Conservation (phyloP, 371 early-diverging fungal genomes). For the Circinella umbellata region DNA sequence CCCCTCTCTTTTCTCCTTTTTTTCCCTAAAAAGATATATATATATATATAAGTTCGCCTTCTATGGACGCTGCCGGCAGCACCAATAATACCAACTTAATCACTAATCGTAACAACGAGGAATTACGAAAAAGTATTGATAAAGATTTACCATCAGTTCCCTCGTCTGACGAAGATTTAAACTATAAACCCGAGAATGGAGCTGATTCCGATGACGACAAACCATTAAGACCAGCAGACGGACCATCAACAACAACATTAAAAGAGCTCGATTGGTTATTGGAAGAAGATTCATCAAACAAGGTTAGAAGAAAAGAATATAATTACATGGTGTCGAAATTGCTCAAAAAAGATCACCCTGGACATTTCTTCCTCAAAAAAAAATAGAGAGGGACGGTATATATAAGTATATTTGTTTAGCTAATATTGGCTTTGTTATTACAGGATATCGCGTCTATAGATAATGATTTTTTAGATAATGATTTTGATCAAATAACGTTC, state of each 20-base stretch:
- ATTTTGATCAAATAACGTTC: conserved; percentile 49
- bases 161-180: conserved; percentile 11
- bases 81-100: background rate
- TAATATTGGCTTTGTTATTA: background rate
- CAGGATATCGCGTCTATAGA: conserved; percentile 1
- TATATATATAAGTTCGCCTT: background rate
- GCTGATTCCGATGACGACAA: conserved; percentile 7
- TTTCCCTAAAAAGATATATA: no score
- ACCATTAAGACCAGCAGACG: conserved; percentile 8
- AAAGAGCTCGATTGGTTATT: conserved; percentile 41
- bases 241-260: conserved; percentile 16
- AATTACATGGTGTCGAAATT: no score
- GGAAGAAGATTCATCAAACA: conserved; percentile 12
- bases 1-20: no score
- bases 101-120: background rate
- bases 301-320: background rate
- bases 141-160: conserved; percentile 13
- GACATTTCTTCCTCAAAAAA: no score
- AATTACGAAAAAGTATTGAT: background rate
- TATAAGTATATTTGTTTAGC: no score
- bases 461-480: conserved; percentile 31
- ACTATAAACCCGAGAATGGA: background rate
- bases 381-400: no score
- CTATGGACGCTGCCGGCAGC: conserved; percentile 19
- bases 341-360: no score